These are phyloP conservation scores for Wickerhamomyces sydowiorum DNA, from an alignment of 805 yeast species.

Conservation along the genomic window DNA sequence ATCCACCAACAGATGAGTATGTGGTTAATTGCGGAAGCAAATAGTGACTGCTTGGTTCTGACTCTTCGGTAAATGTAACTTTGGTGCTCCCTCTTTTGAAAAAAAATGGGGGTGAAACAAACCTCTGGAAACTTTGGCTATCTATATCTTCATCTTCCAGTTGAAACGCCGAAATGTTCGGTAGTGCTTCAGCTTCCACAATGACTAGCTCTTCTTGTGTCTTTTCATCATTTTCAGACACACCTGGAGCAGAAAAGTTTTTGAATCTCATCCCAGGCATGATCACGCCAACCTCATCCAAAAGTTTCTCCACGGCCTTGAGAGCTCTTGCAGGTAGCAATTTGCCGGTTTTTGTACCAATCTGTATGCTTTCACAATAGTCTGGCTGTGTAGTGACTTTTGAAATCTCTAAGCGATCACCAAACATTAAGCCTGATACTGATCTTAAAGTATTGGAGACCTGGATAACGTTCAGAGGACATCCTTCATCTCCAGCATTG, in stretches of 20 bases:
- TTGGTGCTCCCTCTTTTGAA: slow-evolving; percentile 32
- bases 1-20: slow-evolving; percentile 72
- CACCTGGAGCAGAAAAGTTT: slow-evolving; percentile 16
- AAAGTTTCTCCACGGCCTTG: slow-evolving; percentile 32
- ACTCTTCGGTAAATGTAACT: slow-evolving; percentile 18
- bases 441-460: slow-evolving; percentile 42
- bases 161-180: slow-evolving; percentile 34
- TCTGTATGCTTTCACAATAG: slow-evolving; percentile 30
- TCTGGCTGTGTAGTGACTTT: slow-evolving; percentile 46
- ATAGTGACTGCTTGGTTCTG: slow-evolving; percentile 32
- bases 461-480: slow-evolving; percentile 35
- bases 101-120: slow-evolving; percentile 43
- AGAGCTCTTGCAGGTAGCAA: slow-evolving; percentile 19
- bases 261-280: slow-evolving; percentile 47
- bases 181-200: slow-evolving; percentile 26
- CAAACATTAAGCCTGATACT: slow-evolving; percentile 37
- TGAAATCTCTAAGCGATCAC: slow-evolving; percentile 44
- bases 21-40: slow-evolving; percentile 35
- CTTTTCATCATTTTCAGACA: slow-evolving; percentile 13
- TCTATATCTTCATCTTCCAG: slow-evolving; percentile 20
- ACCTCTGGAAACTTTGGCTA: slow-evolving; percentile 15
- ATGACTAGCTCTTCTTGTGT: slow-evolving; percentile 11
- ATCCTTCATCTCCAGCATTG: slow-evolving; percentile 28
- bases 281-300: slow-evolving; percentile 53
- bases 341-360: slow-evolving; percentile 25